Conservation (phyloP, 2,329 filamentous ascomycete species). For the Chrysoporthe deuterocubensis region DNA sequence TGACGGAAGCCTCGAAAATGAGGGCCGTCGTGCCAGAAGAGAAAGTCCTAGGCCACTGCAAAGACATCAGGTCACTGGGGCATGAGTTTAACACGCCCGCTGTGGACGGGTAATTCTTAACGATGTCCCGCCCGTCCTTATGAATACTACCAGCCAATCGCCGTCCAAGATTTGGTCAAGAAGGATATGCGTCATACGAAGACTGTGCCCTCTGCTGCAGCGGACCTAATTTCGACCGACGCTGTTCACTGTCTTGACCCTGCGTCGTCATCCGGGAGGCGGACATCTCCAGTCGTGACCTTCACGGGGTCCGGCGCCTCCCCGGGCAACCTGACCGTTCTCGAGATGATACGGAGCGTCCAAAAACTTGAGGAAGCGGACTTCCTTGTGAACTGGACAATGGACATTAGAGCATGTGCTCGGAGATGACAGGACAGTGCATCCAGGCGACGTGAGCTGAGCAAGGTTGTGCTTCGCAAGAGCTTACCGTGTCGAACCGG, state of each 20-base stretch:
- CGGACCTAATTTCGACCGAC: background rate
- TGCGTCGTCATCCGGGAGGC: background rate
- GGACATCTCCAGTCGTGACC: background rate
- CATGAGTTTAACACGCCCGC: background rate
- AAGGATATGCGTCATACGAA: background rate
- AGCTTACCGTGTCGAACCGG: background rate
- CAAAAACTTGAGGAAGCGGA: background rate
- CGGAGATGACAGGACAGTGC: background rate
- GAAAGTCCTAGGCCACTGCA: constrained; percentile 7
- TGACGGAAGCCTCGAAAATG: constrained; percentile 5
- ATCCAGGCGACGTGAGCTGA: background rate
- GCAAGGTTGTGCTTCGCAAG: background rate
- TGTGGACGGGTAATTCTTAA: background rate
- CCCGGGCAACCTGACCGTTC: background rate
- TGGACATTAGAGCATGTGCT: background rate
- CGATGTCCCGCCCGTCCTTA: background rate
- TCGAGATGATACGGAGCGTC: background rate
- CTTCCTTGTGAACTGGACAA: background rate
- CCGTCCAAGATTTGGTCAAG: no score
- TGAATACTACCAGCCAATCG: background rate
- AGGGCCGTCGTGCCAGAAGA: background rate
- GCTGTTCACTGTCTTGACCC: background rate
- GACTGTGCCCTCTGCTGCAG: background rate
- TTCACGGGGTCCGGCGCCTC: background rate
- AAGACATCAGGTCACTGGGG: background rate